A percentile compares a stretch with the other conserved stretches of the same genome.
Conservation (phyloP, 495 filamentous ascomycete species). For the Neurospora pannonica region DNA sequence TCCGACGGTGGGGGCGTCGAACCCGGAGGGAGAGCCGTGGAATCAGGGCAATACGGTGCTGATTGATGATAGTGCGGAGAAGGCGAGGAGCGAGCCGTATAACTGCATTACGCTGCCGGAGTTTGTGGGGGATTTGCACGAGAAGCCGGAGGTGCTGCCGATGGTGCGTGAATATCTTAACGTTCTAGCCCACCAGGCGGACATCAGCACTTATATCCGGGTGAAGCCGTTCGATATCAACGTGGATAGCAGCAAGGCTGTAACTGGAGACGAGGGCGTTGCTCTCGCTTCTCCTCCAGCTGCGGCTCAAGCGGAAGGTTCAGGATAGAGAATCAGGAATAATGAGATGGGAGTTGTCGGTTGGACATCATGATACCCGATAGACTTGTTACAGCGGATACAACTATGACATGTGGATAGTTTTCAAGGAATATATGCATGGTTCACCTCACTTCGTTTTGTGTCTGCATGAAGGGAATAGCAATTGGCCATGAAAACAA, state of each 20-base stretch:
- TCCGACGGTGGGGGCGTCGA: conserved; percentile 36
- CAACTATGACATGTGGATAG: background rate
- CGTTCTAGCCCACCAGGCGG: conserved; percentile 25
- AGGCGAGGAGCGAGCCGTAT: conserved; percentile 72
- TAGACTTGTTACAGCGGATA: background rate
- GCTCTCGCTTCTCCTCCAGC: background rate
- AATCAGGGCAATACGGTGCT: conserved; percentile 80
- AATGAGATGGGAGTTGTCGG: background rate
- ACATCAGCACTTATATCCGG: conserved; percentile 40
- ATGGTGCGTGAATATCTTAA: conserved; percentile 43
- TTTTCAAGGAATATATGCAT: background rate
- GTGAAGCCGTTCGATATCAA: conserved; percentile 22
- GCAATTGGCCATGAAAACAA: background rate
- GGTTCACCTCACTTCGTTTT: background rate
- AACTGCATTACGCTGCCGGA: conserved; percentile 77
- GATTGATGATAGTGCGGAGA: conserved; percentile 73
- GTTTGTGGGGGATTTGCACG: conserved; percentile 43
- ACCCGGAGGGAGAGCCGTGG: conserved; percentile 44
- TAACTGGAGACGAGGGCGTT: background rate
- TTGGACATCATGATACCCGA: background rate
- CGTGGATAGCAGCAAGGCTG: background rate
- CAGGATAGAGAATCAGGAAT: background rate
- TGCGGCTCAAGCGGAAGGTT: background rate
- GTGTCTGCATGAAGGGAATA: background rate
- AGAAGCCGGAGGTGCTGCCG: conserved; percentile 28